A percentile compares a stretch with the other conserved stretches of the same genome.
phyloP scores from a whole-genome alignment of 2,329 filamentous ascomycete species.

The Colletotrichum tropicale region DNA sequence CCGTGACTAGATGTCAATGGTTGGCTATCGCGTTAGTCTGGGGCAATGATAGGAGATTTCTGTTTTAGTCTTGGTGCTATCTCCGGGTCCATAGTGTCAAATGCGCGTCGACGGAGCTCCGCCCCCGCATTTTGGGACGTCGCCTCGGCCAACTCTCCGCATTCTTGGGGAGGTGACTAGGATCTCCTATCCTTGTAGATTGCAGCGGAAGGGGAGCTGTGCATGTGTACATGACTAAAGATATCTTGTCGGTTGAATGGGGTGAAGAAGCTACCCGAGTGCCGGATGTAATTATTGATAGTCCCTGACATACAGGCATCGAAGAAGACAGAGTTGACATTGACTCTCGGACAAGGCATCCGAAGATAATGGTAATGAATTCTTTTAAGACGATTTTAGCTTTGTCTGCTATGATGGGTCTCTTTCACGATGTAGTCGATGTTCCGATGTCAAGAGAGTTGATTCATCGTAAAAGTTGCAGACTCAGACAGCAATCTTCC shows the following conservation, averaged over 20 bases:
- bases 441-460: fast-evolving
- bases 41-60: not conserved
- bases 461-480: not conserved
- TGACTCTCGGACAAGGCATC: not conserved
- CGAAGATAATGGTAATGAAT: not conserved
- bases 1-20: not conserved
- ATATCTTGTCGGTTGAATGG: not conserved
- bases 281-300: not conserved
- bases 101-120: conserved; percentile 7
- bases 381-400: not conserved
- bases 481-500: not conserved
- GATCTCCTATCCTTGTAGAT: not conserved
- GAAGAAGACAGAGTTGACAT: not conserved
- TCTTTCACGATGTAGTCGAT: not conserved
- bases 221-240: not conserved
- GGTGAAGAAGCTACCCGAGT: not conserved
- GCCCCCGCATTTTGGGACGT: conserved; percentile 8
- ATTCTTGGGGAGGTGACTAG: not conserved
- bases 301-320: not conserved
- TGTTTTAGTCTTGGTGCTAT: not conserved
- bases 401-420: not conserved
- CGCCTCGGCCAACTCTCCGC: not conserved
- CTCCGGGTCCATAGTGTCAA: not conserved
- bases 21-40: not conserved
- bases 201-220: not conserved